Base-by-base conservation (phyloP, 2,329 filamentous ascomycete species). In the Trichoderma hamatum region DNA sequence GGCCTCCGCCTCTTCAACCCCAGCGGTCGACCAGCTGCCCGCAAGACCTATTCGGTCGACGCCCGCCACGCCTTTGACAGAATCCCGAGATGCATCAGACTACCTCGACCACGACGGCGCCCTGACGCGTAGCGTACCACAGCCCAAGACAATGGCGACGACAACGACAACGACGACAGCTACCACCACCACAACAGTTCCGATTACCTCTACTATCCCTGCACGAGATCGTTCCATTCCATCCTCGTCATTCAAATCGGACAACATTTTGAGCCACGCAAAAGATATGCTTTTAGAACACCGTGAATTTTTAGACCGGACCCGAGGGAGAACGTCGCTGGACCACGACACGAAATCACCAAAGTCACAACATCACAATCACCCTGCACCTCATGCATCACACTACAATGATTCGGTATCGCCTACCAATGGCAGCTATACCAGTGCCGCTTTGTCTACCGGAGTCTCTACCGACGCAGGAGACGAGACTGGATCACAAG, bases 281-380 rank as follows among this genome's bases (percentile, higher is more conserved):
- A 78, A 79, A 67, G 77, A 80, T 56, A 74, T 81, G 70, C 72
- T 82, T 59, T 69, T 79, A 36, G 79, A 81, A 61, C 76, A 78
- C 24, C 76, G 76, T 55, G 75, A 79, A 54, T 74, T 77, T 56
- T 72, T 77, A 54, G 77, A 78, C 51, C 73, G 73, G n/a, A 67
- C 73, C 9, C 74, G 75, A 19, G 75, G 74, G 43, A 74, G 76
- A 24, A 71, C 76, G 5, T 79, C 80, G 24, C 72, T 82, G 49
- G 80, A 81, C 39, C 73, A 78, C 24, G 78, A 81, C 16, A 74
- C 74, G 34, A 74, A 71, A 36, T 69, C 73, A 7, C 66, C 70
- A 32, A 75, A 75, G n/a, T 55, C 72, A 36, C 62, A 76, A 70
- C 62, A 65, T 24, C 52, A 66, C 2, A 7, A 46, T 32, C 62